phyloP scores from a whole-genome alignment of 176 grass and related monocot species.

The Carex littledalei region DNA sequence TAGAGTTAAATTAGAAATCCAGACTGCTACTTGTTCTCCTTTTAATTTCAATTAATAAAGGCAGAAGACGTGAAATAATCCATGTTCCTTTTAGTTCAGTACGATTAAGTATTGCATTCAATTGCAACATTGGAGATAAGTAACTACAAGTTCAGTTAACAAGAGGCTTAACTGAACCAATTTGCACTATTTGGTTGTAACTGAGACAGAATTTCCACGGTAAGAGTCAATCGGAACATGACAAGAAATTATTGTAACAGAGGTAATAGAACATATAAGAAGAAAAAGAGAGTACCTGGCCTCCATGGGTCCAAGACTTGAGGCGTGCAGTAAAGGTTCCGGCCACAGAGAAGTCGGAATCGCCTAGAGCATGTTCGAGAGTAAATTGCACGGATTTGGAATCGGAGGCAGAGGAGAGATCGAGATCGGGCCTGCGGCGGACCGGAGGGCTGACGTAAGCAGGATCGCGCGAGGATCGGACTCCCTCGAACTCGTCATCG shows the following conservation, averaged over 20 bases:
- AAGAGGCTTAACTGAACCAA: neutral
- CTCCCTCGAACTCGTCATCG: conserved; percentile 85
- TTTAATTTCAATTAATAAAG: neutral
- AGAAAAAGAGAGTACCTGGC: conserved; percentile 40
- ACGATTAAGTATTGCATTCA: neutral
- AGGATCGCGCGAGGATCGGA: conserved; percentile 13
- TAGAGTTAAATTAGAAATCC: neutral
- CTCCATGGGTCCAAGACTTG: conserved; percentile 71
- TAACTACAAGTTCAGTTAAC: neutral
- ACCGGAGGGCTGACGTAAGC: conserved; percentile 10
- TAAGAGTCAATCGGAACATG: neutral
- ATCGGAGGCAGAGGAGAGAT: conserved; percentile 24
- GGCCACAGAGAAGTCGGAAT: conserved; percentile 47
- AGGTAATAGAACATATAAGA: neutral
- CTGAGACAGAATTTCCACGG: neutral
- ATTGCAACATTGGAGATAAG: neutral
- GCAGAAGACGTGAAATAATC: neutral
- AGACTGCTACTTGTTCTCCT: neutral
- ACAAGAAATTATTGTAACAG: neutral
- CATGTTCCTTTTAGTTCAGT: neutral
- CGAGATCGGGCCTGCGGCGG: conserved; percentile 46
- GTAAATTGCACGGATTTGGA: conserved; percentile 73
- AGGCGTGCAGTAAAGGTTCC: conserved; percentile 88
- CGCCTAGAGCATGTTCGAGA: conserved; percentile 71
- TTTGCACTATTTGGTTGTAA: neutral